Evolutionary conservation across 2,329 filamentous ascomycete genomes (phyloP), one percentile per base, ranked within the genome.

Genomic region (Penicillium griseofulvum): DNA sequence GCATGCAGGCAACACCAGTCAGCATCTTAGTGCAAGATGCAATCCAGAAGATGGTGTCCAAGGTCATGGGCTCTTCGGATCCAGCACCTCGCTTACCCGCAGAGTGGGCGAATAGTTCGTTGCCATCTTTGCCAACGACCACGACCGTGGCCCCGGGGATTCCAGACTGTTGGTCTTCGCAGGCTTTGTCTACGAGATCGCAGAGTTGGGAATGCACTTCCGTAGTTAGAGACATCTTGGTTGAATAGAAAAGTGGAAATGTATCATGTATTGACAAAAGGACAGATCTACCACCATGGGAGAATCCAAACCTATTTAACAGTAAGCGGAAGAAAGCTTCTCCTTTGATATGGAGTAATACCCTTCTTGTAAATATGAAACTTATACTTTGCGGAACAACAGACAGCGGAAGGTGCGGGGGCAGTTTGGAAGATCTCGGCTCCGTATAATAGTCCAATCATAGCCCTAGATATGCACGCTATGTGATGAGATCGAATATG

Each of bases 1-100:
- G 78, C 76, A 80, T 76, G 45, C 74, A 78, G 0, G 77, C 77
- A 39, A 80, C 73, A 0, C 70, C 72, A 3, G 67, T 67, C 0
- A 80, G 61, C 49, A 80, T 62, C 61, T 80, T 80, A 1, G 78
- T 81, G 64, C 79, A 82, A 1, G 78, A 80, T 1, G 80, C 80
- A 19, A 83, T 79, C 79, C 80, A 83, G 63, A 86, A 88, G 1
- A 58, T 47, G 84, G 72, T 9, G 76, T 83, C 0, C 10, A 48
- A 78, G 70, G 0, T 81, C 71, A 61, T 84, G 7, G 74, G 2
- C 74, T 72, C 59, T 82, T 79, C 0, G 80, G 66, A 9, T 81
- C 78, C 43, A 7, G 36, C 4, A 1, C 50, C 50, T 41, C 34
- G 31, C 8, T 53, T 48, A 11, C 50, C 50, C 5, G 47, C 31